These are phyloP conservation scores for Pleurotus sapidus DNA, from an alignment of 768 basidiomycete genomes.

Conservation along the genomic window DNA sequence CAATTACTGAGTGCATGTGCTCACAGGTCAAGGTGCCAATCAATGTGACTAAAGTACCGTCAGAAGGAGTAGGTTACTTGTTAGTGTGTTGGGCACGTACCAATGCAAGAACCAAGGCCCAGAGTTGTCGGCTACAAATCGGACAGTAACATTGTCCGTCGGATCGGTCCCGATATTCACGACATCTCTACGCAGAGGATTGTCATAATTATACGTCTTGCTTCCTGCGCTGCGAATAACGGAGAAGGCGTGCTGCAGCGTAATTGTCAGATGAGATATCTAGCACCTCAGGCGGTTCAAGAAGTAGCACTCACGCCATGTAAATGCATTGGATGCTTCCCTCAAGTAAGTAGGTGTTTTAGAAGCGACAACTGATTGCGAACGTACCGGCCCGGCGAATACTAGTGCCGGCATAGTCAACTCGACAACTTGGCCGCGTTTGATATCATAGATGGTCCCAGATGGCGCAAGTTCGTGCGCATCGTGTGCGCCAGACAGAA, in stretches of 20 bases:
- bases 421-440: slow-evolving; percentile 43
- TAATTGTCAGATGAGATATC: neutral
- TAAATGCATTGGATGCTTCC: slow-evolving; percentile 39
- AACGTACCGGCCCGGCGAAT: slow-evolving; percentile 30
- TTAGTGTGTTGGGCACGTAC: slow-evolving; percentile 15
- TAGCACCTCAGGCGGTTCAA: neutral
- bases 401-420: slow-evolving; percentile 38
- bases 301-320: slow-evolving; percentile 30
- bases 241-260: slow-evolving; percentile 29
- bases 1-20: slow-evolving; percentile 7
- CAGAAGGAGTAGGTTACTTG: slow-evolving; percentile 5
- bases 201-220: slow-evolving; percentile 35
- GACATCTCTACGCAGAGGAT: slow-evolving; percentile 34
- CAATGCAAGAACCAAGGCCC: slow-evolving; percentile 47
- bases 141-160: slow-evolving; percentile 39
- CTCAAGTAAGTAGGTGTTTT: neutral
- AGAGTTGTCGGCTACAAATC: slow-evolving; percentile 49
- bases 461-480: slow-evolving; percentile 32
- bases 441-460: slow-evolving; percentile 38
- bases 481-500: slow-evolving; percentile 33
- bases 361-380: neutral
- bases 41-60: slow-evolving; percentile 38
- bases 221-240: slow-evolving; percentile 41
- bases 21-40: slow-evolving; percentile 46
- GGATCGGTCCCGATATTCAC: slow-evolving; percentile 25